Percentiles rank a stretch among this genome's conserved stretches.
phyloP scores from a whole-genome alignment of 371 early-diverging fungal genomes.

The Mucor lusitanicus region DNA sequence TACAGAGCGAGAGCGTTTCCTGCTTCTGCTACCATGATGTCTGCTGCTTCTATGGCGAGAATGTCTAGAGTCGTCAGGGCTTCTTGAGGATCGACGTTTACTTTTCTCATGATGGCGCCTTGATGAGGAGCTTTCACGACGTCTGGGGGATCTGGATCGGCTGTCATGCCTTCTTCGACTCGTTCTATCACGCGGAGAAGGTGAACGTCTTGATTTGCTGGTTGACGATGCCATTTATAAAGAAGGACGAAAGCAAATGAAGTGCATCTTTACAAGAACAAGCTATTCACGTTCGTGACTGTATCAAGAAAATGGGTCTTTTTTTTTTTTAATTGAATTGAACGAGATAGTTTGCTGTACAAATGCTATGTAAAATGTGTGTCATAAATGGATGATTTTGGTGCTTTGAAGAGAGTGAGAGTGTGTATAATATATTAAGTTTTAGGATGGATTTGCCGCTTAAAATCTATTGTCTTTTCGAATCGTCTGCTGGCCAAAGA shows the following conservation, averaged over 20 bases:
- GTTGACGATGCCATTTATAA: not conserved
- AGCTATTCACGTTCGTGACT: not conserved
- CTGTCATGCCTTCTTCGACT: slow-evolving; percentile 2
- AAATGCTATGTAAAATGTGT: not conserved
- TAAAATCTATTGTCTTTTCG: not conserved
- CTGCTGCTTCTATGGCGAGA: not conserved
- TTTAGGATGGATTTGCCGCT: not conserved
- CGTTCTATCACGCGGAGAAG: not conserved
- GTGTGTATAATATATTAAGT: not conserved
- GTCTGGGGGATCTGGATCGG: not conserved
- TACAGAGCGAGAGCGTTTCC: not conserved
- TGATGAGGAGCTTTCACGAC: not conserved
- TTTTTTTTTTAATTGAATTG: not conserved
- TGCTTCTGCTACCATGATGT: not conserved
- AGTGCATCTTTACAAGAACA: not conserved
- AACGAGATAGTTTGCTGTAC: not conserved
- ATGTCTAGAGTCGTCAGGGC: not conserved
- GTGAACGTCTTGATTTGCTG: not conserved
- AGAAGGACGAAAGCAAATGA: not conserved
- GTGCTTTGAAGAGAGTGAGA: not conserved
- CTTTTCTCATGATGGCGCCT: not conserved
- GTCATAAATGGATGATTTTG: not conserved
- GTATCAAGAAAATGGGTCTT: not conserved
- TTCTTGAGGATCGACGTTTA: slow-evolving; percentile 1
- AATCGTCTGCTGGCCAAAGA: slow-evolving; percentile 6